A percentile compares a stretch with the other conserved stretches of the same genome.
Conservation (phyloP, 163 green algal species). For the Chloromonas sp. region DNA sequence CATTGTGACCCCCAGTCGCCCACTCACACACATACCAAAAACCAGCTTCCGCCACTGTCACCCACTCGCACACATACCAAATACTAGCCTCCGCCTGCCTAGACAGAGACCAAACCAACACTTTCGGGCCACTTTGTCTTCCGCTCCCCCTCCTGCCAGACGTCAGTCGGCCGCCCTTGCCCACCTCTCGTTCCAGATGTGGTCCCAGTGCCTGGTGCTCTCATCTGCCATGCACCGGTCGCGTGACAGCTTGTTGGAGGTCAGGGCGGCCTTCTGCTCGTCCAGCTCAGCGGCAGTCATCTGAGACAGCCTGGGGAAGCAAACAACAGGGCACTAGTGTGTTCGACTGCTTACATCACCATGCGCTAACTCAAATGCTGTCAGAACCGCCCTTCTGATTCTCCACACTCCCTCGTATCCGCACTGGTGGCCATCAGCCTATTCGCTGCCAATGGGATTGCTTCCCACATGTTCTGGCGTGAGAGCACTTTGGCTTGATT, state of each 20-base stretch:
- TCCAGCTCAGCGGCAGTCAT: conserved; percentile 63
- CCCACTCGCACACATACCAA: no score
- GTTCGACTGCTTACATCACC: neutral
- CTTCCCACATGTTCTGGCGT: no score
- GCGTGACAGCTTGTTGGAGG: conserved; percentile 17
- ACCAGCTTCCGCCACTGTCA: neutral
- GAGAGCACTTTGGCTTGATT: no score
- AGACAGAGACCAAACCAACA: no score
- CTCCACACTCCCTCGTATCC: neutral
- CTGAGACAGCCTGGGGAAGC: neutral
- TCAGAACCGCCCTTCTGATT: neutral
- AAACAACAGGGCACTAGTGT: neutral
- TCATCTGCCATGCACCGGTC: conserved; percentile 76
- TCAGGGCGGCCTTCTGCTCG: conserved; percentile 20
- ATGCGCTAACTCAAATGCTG: neutral
- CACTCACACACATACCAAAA: neutral
- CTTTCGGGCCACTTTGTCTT: neutral
- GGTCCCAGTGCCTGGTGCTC: conserved; percentile 74
- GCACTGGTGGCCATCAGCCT: neutral
- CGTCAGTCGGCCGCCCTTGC: neutral
- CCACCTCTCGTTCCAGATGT: conserved; percentile 54
- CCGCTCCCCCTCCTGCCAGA: neutral
- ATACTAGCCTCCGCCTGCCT: no score
- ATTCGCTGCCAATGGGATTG: neutral
- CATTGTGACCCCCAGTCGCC: neutral